Base-by-base conservation (phyloP, 1,284 basidiomycete species). In the Sanghuangporus baumii region DNA sequence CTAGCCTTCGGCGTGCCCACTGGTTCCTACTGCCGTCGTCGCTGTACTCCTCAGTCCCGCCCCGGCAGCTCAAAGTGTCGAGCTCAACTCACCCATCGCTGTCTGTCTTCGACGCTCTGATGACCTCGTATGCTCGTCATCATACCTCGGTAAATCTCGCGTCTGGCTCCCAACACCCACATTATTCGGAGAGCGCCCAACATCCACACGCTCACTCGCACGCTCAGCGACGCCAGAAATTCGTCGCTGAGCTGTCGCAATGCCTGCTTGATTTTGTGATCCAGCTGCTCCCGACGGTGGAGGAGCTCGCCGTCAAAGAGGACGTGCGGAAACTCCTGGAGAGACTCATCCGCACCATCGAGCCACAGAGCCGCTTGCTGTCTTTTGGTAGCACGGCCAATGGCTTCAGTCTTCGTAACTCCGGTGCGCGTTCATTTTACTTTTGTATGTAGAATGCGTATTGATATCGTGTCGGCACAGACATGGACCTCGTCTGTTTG, bases 401-500 rank as follows among this genome's bases (percentile, higher is more conserved):
- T 74, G 94, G 89, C 71, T 96, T 94, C 78, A 95, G 93, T 71
- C 83, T 98, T 70, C 83, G 93, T 68, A 96, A 98, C 78, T 98
- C 94, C 66, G 95, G 94, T 93, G 67, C 71, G 87, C 76, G 37
- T 46, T 48, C 46, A 54, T 37, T 60, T 60, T 50, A 62, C 40
- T 48, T 16, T 11, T n/a, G 37, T 59, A 54, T 31, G 55, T 64
- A n/a, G n/a, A 23, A 34, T 23, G 41, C 26, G 47, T 56, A 26
- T 41, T 9, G 26, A 20, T n/a, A 16, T 48, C 31, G 46, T 55
- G 41, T 38, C 47, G 48, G 37, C 26, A 26, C 72, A 95, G 96
- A 98, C 76, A 98, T 99, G 96, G 96, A 99, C 76, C 80, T 99
- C 50, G 98, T 96, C 73, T 98, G 96, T 75, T 82, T 99, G 71